phyloP scores from a whole-genome alignment of 1,284 basidiomycete genomes.

The Lignosus rhinocerotis region DNA sequence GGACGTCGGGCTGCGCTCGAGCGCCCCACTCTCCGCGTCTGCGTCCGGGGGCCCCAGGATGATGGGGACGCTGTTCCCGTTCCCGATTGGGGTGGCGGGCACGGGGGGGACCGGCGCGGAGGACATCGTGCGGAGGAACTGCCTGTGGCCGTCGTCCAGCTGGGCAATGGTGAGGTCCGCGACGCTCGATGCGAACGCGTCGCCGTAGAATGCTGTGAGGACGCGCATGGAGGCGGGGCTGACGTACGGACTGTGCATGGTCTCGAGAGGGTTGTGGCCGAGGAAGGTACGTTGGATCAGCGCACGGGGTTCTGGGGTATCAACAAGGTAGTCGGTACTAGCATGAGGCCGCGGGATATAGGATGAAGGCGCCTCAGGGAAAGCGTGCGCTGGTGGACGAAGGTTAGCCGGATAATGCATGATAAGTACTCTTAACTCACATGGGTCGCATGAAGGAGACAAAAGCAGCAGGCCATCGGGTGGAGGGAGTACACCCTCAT shows the following conservation, averaged over 20 bases:
- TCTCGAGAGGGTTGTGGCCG: conserved; percentile 43
- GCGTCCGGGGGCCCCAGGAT: conserved; percentile 10
- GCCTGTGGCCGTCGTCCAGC: conserved; percentile 23
- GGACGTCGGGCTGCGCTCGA: conserved; percentile 27
- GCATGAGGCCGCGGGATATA: conserved; percentile 51
- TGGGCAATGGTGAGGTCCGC: conserved; percentile 30
- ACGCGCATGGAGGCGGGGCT: conserved; percentile 47
- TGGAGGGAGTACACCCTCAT: conserved; percentile 44
- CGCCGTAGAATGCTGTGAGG: conserved; percentile 37
- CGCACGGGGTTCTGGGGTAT: conserved; percentile 51
- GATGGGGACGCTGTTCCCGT: conserved; percentile 1
- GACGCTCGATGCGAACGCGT: conserved; percentile 31
- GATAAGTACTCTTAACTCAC: conserved; percentile 17
- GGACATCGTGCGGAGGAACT: conserved; percentile 30
- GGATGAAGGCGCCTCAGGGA: conserved; percentile 47
- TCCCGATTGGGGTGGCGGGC: conserved; percentile 13
- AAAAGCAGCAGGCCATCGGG: conserved; percentile 48
- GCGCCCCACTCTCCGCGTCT: neutral
- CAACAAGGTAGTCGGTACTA: conserved; percentile 50
- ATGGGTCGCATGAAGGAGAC: conserved; percentile 38
- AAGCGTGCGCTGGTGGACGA: conserved; percentile 40
- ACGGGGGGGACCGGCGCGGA: conserved; percentile 27
- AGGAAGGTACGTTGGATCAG: conserved; percentile 52
- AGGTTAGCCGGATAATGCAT: neutral
- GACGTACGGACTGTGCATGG: conserved; percentile 53